A percentile compares a stretch with the other conserved stretches of the same genome.
Conservation (phyloP, 1,284 basidiomycete species). For the Cystobasidiaceae sp. region DNA sequence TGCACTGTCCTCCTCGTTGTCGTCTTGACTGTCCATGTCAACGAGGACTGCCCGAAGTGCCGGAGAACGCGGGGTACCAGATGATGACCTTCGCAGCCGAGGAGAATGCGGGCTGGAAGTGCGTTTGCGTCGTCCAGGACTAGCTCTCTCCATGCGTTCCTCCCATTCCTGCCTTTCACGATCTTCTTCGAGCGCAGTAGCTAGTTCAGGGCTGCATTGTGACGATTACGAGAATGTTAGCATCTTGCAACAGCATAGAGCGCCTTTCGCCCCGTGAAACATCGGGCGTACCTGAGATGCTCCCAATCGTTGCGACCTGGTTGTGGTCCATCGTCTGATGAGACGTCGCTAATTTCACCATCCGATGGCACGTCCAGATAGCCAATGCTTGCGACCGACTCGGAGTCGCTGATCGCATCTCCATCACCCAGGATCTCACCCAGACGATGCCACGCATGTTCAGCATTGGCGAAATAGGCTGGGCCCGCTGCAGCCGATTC, state of each 20-base stretch:
- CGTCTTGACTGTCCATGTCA: constrained; percentile 14
- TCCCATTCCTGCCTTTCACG: constrained; percentile 18
- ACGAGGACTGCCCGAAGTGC: constrained; percentile 31
- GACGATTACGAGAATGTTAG: too few relatives aligned
- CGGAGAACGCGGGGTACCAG: constrained; percentile 31
- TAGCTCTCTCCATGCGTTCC: constrained; percentile 6
- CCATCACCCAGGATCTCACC: constrained; percentile 39
- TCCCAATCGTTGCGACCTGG: constrained; percentile 25
- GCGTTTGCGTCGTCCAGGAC: constrained; percentile 21
- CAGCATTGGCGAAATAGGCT: constrained; percentile 21
- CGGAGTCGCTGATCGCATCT: constrained; percentile 40
- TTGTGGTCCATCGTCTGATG: constrained; percentile 4
- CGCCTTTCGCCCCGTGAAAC: too few relatives aligned
- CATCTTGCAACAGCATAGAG: too few relatives aligned
- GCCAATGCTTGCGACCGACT: constrained; percentile 36
- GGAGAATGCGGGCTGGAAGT: constrained; percentile 30
- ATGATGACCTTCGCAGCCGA: constrained; percentile 22
- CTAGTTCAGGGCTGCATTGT: constrained; percentile 27
- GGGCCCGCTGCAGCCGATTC: constrained; percentile 31
- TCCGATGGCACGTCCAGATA: constrained; percentile 34
- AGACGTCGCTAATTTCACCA: constrained; percentile 21
- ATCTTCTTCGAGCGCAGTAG: constrained; percentile 32
- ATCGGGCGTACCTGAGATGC: constrained; percentile 28
- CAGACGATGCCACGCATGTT: constrained; percentile 40
- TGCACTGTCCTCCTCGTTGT: constrained; percentile 39